Percentiles rank a stretch among this genome's conserved stretches.
Conservation (phyloP, 1,284 basidiomycete genomes). For the Apiotrichum mycotoxinovorans region DNA sequence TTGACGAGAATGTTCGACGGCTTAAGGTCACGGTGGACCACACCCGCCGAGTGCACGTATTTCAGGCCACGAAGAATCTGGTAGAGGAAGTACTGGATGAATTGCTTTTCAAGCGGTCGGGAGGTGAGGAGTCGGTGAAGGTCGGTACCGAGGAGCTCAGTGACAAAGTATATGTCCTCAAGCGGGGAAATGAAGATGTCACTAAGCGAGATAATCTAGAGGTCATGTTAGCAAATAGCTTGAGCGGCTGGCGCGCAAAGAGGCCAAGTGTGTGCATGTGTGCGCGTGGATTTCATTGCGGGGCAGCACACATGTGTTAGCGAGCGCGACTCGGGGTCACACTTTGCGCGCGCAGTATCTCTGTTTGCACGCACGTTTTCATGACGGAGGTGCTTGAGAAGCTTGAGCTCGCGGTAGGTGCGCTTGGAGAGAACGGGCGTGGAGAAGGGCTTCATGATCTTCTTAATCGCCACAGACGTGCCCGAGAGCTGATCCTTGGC, state of each 20-base stretch:
- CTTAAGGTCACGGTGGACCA: constrained; percentile 99
- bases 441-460: constrained; percentile 98
- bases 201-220: constrained; percentile 92
- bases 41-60: constrained; percentile 98
- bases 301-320: too few species aligned
- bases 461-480: constrained; percentile 94
- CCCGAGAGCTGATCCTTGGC: constrained; percentile 96
- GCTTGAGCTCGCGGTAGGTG: constrained; percentile 96
- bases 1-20: constrained; percentile 99
- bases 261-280: background rate
- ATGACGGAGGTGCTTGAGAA: constrained; percentile 97
- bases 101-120: constrained; percentile 96
- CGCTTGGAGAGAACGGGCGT: constrained; percentile 97
- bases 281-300: too few species aligned
- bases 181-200: constrained; percentile 99
- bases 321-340: too few species aligned
- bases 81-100: constrained; percentile 99
- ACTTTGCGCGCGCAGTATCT: too few species aligned
- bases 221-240: constrained; percentile 6
- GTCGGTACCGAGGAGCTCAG: constrained; percentile 97
- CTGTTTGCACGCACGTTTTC: constrained; percentile 69
- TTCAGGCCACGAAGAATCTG: constrained; percentile 97
- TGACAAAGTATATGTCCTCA: constrained; percentile 98
- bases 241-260: background rate
- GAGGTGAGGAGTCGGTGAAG: constrained; percentile 95